A percentile compares a stretch with the other conserved stretches of the same genome.
phyloP scores from a whole-genome alignment of 1,284 basidiomycete species.

The Cryptococcus maquisensis region DNA sequence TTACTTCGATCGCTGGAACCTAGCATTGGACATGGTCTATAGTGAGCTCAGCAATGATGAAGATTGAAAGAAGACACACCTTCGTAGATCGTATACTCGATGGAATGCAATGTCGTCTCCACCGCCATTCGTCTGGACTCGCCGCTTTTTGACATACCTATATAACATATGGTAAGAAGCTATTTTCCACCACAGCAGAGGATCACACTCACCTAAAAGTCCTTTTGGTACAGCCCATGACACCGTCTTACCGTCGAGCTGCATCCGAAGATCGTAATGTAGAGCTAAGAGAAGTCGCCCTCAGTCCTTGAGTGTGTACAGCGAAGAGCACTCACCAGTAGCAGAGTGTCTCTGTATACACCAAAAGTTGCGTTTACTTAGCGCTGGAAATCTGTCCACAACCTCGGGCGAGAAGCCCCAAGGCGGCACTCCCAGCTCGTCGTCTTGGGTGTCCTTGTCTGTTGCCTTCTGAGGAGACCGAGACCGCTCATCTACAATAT shows the following conservation, averaged over 20 bases:
- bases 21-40: neutral
- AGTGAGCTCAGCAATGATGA: no score
- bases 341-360: slow-evolving; percentile 43
- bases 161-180: neutral
- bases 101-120: slow-evolving; percentile 36
- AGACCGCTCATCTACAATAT: neutral
- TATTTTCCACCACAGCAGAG: neutral
- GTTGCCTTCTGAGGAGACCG: neutral
- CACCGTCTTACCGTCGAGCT: slow-evolving; percentile 29
- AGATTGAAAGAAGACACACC: slow-evolving; percentile 13
- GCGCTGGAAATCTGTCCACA: slow-evolving; percentile 25
- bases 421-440: slow-evolving; percentile 1
- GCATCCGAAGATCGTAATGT: slow-evolving; percentile 41
- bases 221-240: slow-evolving; percentile 41
- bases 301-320: neutral
- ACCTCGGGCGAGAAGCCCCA: slow-evolving; percentile 30
- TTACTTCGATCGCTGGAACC: slow-evolving; percentile 22
- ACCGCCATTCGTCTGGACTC: slow-evolving; percentile 31
- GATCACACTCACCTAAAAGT: slow-evolving; percentile 22
- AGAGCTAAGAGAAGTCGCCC: slow-evolving; percentile 18
- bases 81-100: slow-evolving; percentile 33
- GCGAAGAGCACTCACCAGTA: slow-evolving; percentile 18
- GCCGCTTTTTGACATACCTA: slow-evolving; percentile 29
- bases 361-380: slow-evolving; percentile 36
- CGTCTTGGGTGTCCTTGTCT: neutral